Conservation (phyloP, 495 filamentous ascomycete genomes). For the Daldinia loculata region DNA sequence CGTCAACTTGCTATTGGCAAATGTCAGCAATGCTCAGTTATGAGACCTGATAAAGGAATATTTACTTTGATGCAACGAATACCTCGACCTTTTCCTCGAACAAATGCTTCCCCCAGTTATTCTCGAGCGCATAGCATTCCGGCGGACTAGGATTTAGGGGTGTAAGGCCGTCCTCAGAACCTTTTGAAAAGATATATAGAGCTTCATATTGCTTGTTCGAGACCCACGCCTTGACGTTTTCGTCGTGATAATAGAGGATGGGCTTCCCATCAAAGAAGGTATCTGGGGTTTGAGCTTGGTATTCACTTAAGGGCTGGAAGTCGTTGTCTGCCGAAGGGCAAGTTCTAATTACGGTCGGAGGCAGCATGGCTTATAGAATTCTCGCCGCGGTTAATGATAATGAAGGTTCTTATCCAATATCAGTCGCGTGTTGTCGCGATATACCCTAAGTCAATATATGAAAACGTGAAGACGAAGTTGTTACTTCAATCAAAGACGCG, state of each 20-base stretch:
- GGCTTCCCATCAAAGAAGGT: constrained; percentile 84
- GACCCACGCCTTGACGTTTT: constrained; percentile 68
- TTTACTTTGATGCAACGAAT: constrained; percentile 83
- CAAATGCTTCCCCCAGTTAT: constrained; percentile 46
- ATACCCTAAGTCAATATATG: not conserved
- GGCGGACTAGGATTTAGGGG: constrained; percentile 43
- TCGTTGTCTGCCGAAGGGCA: constrained; percentile 53
- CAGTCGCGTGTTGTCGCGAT: not conserved
- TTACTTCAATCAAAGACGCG: not conserved
- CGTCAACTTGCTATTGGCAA: constrained; percentile 68
- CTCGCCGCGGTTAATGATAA: not conserved
- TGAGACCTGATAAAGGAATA: constrained; percentile 1
- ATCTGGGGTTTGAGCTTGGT: constrained; percentile 83
- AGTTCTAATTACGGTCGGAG: constrained; percentile 52
- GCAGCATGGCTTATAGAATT: constrained; percentile 40
- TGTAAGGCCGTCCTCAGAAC: constrained; percentile 36
- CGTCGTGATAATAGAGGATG: constrained; percentile 78
- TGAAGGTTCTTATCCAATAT: not conserved
- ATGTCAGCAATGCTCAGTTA: constrained; percentile 12
- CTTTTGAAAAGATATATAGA: constrained; percentile 60
- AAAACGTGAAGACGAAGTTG: not conserved
- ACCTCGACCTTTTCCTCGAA: constrained; percentile 67
- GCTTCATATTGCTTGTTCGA: constrained; percentile 52
- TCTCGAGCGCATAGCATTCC: constrained; percentile 46
- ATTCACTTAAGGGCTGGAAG: constrained; percentile 78